These are phyloP conservation scores for Cystofilobasidium ferigula DNA, from an alignment of 768 basidiomycete genomes.

Conservation along the genomic window DNA sequence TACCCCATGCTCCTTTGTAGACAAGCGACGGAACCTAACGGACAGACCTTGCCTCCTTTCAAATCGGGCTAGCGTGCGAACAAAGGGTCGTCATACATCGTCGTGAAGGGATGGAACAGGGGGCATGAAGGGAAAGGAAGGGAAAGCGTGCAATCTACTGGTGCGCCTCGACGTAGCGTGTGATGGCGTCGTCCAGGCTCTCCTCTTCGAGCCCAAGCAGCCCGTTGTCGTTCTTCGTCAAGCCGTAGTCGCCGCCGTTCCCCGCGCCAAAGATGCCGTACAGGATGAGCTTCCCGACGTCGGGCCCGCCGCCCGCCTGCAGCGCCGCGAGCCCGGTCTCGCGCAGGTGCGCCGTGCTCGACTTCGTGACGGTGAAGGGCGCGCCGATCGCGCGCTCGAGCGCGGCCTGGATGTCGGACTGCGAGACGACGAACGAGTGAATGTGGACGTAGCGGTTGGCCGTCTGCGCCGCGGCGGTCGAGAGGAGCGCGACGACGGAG, in stretches of 20 bases:
- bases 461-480: neutral
- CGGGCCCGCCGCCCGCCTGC: neutral
- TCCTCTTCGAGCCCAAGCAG: neutral
- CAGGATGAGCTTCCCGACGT: neutral
- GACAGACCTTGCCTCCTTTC: no score
- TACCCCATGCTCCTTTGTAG: no score
- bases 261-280: neutral
- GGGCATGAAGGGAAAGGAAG: no score
- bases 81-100: no score
- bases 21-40: no score
- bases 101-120: no score
- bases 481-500: neutral
- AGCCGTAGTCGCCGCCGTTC: neutral
- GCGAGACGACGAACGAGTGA: neutral
- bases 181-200: neutral
- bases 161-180: no score
- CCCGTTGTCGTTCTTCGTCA: neutral
- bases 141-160: no score
- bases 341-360: neutral
- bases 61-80: no score
- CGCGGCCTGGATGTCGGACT: neutral
- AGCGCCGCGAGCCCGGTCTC: neutral
- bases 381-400: neutral
- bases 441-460: neutral
- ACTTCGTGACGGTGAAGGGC: neutral